A percentile compares a stretch with the other conserved stretches of the same genome.
These are phyloP conservation scores for Bondarzewia mesenterica DNA, from an alignment of 1,284 basidiomycete genomes.

Conservation along the genomic window DNA sequence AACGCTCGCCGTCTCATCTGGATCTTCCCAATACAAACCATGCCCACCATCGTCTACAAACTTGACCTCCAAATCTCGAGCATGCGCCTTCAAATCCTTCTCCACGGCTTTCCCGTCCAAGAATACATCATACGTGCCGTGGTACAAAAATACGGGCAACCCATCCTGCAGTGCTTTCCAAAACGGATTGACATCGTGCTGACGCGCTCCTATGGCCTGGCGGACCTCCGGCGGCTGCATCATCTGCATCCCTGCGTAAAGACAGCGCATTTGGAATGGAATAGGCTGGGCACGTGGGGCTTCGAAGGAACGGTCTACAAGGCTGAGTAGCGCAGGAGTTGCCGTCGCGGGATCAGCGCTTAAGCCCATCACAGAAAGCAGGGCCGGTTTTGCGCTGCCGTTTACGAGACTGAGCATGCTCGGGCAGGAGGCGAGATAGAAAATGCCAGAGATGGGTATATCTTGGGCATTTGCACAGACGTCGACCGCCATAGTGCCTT, in stretches of 20 bases:
- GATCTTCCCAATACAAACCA: neutral
- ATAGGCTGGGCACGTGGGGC: neutral
- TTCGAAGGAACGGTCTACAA: neutral
- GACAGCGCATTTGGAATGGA: neutral
- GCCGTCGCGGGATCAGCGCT: neutral
- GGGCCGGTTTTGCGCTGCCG: too few species aligned
- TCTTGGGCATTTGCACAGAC: too few species aligned
- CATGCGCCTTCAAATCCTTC: neutral
- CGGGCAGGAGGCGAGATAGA: too few species aligned
- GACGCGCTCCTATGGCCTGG: neutral
- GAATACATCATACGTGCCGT: neutral
- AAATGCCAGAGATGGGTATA: too few species aligned
- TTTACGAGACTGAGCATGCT: too few species aligned
- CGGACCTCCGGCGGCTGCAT: neutral
- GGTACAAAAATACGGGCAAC: neutral
- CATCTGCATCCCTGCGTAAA: too few species aligned
- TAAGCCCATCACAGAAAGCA: neutral
- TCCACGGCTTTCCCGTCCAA: neutral
- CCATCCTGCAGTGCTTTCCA: neutral
- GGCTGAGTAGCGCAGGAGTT: neutral
- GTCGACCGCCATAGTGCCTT: too few species aligned
- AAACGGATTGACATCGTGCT: neutral
- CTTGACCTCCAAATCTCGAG: neutral
- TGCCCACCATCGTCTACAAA: neutral
- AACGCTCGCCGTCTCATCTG: neutral